phyloP scores from a whole-genome alignment of 331 rosid genomes.

The Ulmus americana region DNA sequence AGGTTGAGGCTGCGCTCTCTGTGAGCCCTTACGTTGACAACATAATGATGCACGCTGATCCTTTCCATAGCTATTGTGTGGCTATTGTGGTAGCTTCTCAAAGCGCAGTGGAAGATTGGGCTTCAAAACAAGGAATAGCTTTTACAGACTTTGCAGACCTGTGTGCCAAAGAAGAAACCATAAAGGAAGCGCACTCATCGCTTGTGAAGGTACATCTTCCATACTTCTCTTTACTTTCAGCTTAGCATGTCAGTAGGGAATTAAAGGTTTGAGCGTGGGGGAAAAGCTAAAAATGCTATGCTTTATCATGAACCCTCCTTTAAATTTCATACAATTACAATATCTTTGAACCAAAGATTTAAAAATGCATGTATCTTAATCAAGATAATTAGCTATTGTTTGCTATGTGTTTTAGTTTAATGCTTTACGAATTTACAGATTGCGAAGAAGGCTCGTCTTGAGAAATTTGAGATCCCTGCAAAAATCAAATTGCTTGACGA shows the following conservation, averaged over 20 bases:
- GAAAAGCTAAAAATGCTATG: not conserved
- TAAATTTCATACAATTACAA: not conserved
- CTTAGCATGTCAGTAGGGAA: constrained; percentile 1
- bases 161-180: constrained; percentile 60
- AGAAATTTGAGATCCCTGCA: constrained; percentile 83
- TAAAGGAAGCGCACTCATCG: constrained; percentile 61
- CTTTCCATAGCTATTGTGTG: constrained; percentile 78
- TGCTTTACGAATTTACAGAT: constrained; percentile 41
- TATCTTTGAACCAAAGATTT: not conserved
- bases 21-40: constrained; percentile 70
- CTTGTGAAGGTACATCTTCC: constrained; percentile 55
- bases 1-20: constrained; percentile 86
- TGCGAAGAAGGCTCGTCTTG: constrained; percentile 70
- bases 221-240: constrained; percentile 13
- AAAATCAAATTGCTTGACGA: constrained; percentile 61
- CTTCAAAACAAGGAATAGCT: constrained; percentile 58
- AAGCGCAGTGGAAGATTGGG: constrained; percentile 64
- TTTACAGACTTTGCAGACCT: constrained; percentile 52
- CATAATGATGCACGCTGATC: constrained; percentile 86
- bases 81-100: constrained; percentile 80
- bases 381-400: not conserved
- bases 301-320: not conserved
- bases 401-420: not conserved
- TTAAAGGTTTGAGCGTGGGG: constrained; percentile 7
- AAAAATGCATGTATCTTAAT: not conserved